phyloP scores from a whole-genome alignment of 768 basidiomycete genomes.

The Psilocybe tampanensis region DNA sequence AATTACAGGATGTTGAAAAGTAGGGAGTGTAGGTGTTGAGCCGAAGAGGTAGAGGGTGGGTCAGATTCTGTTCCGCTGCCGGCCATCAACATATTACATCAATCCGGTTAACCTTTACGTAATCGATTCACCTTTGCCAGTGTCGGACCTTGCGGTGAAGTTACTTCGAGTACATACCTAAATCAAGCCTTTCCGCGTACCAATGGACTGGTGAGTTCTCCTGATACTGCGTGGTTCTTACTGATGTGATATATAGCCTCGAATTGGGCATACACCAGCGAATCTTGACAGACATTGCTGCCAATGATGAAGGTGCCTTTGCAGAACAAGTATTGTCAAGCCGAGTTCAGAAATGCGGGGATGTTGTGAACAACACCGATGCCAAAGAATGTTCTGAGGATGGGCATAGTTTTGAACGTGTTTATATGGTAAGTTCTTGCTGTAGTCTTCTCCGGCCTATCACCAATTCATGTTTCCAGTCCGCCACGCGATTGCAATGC shows the following conservation, averaged over 20 bases:
- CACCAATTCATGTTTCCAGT: slow-evolving; percentile 37
- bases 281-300: slow-evolving; percentile 75
- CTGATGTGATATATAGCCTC: slow-evolving; percentile 43
- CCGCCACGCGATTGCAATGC: slow-evolving; percentile 73
- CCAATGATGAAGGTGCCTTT: slow-evolving; percentile 46
- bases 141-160: too few species aligned
- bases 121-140: too few species aligned
- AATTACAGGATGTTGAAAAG: too few species aligned
- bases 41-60: too few species aligned
- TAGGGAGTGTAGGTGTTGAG: too few species aligned
- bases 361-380: slow-evolving; percentile 21
- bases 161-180: not conserved
- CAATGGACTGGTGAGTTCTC: slow-evolving; percentile 12
- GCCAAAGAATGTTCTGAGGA: slow-evolving; percentile 31
- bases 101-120: not conserved
- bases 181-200: not conserved
- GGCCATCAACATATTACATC: not conserved
- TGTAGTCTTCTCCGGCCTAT: not conserved
- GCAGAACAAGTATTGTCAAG: slow-evolving; percentile 63
- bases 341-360: slow-evolving; percentile 51
- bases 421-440: slow-evolving; percentile 57
- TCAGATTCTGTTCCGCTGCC: too few species aligned
- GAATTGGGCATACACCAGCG: slow-evolving; percentile 79
- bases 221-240: not conserved
- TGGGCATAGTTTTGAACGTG: slow-evolving; percentile 31